These are phyloP conservation scores for Aspergillus sp. DNA, from an alignment of 2,329 filamentous ascomycete genomes.

Conservation along the genomic window DNA sequence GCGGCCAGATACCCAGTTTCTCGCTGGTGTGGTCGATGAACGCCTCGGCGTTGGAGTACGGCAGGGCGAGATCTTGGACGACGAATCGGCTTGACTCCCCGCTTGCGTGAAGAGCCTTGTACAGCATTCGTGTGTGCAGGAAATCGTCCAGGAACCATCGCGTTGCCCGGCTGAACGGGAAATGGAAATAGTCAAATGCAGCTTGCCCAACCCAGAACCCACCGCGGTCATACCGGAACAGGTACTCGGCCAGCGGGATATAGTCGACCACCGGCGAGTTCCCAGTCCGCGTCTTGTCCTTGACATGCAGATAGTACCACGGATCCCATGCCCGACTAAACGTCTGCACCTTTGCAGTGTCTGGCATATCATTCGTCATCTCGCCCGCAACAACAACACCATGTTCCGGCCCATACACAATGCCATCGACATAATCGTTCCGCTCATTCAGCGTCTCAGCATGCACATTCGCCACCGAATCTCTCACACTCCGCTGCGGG, in stretches of 20 bases:
- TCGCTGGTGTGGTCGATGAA: constrained; percentile 50
- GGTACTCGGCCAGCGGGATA: constrained; percentile 37
- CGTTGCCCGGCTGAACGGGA: constrained; percentile 60
- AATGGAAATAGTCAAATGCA: constrained; percentile 61
- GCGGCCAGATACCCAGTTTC: constrained; percentile 51
- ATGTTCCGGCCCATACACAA: constrained; percentile 57
- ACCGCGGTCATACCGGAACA: constrained; percentile 58
- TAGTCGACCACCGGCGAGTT: constrained; percentile 18
- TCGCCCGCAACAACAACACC: constrained; percentile 63
- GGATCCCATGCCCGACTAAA: constrained; percentile 64
- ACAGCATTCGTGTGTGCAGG: constrained; percentile 62
- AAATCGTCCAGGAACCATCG: constrained; percentile 61
- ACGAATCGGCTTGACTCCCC: constrained; percentile 58
- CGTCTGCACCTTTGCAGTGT: constrained; percentile 33
- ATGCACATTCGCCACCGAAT: constrained; percentile 51
- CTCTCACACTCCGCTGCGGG: constrained; percentile 51
- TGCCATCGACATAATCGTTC: constrained; percentile 69
- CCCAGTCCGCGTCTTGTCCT: constrained; percentile 10
- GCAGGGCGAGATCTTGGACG: constrained; percentile 63
- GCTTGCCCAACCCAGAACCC: constrained; percentile 65
- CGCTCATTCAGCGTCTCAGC: constrained; percentile 40
- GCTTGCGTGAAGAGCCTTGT: constrained; percentile 61
- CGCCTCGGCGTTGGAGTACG: constrained; percentile 50
- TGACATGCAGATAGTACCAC: constrained; percentile 72
- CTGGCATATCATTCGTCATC: constrained; percentile 50